Conservation (phyloP, 1,139 yeast genomes). For the Lodderomyces beijingensis region DNA sequence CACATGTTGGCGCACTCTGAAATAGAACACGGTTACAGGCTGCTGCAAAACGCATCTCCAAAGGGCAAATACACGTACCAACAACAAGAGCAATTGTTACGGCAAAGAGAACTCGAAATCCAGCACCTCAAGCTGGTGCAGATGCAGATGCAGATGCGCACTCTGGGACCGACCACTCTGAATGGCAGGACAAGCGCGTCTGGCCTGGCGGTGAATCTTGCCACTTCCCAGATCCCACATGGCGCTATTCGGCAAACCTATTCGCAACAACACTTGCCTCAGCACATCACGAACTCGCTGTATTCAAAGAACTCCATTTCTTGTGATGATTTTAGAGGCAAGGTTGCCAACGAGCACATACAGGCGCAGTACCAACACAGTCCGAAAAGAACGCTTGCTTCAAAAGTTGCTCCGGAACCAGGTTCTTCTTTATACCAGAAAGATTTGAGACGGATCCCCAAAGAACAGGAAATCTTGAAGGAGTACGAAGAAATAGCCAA, state of each 20-base stretch:
- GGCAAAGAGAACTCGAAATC: conserved; percentile 27
- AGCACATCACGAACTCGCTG: not conserved
- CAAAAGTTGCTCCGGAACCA: too few relatives aligned
- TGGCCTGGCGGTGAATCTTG: too few relatives aligned
- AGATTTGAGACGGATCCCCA: conserved; percentile 1
- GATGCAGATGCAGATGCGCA: too few relatives aligned
- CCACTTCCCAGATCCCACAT: too few relatives aligned
- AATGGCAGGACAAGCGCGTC: too few relatives aligned
- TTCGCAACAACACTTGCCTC: not conserved
- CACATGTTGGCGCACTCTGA: not conserved
- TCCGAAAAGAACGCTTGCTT: too few relatives aligned
- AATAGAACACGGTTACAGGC: not conserved
- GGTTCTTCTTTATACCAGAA: not conserved
- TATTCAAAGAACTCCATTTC: not conserved
- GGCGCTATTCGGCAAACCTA: too few relatives aligned
- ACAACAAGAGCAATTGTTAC: conserved; percentile 17
- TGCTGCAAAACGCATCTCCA: not conserved
- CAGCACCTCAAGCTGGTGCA: conserved; percentile 4
- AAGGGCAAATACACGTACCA: conserved; percentile 8
- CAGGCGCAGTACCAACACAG: too few relatives aligned
- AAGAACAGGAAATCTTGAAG: conserved; percentile 13
- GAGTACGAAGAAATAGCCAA: conserved; percentile 28
- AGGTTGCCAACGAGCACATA: too few relatives aligned
- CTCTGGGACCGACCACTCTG: too few relatives aligned
- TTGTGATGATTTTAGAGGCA: not conserved